Evolutionary conservation across 208 protist genomes (phyloP), one percentile per base, ranked within the genome.

Genomic region (Acanthamoeba culbertsoni): DNA sequence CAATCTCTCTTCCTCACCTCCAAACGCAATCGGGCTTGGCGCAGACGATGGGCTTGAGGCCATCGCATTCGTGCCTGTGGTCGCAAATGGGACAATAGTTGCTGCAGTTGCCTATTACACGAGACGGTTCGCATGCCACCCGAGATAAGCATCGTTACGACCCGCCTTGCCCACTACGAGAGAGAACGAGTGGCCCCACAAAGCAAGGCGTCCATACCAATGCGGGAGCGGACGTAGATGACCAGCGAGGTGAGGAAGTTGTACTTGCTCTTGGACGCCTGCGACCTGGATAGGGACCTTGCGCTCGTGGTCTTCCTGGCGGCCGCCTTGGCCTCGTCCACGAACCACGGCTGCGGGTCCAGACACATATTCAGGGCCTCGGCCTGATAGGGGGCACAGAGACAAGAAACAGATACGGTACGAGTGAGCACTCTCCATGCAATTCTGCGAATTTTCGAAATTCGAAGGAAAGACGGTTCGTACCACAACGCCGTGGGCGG

Each of bases 11-110:
- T n/a, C n/a, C n/a, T n/a, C n/a, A n/a, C 26, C 71, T 37, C 79
- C 79, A 89, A n/a, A 89, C 55, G 40, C 79, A 89, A 37, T 59
- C 79, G 33, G 46, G 51, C 51, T 89, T 89, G 40, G 79, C 8
- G 55, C 79, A 89, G 26, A 89, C 79, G 79, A 89, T 89, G 18
- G 79, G 79, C 79, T 89, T 89, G 33, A 89, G 55, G 33, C 79
- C 79, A 31, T 89, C 79, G 55, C 46, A 89, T 35, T 89, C 79
- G 79, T 89, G 79, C 46, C 33, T 35, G 28, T 65, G 28, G 51
- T 89, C 79, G 79, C 79, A 89, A 37, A 89, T 89, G 31, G 79
- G 79, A 51, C 79, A 89, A 37, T 89, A 65, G 79, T 89, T 89
- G 65, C 79, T 89, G 79, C 79, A 89, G 40, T 89, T 89, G 51